Evolutionary conservation across 176 grass and related monocot genomes (phyloP), one percentile per base, ranked within the genome.

Genomic region (Microstegium vimineum): DNA sequence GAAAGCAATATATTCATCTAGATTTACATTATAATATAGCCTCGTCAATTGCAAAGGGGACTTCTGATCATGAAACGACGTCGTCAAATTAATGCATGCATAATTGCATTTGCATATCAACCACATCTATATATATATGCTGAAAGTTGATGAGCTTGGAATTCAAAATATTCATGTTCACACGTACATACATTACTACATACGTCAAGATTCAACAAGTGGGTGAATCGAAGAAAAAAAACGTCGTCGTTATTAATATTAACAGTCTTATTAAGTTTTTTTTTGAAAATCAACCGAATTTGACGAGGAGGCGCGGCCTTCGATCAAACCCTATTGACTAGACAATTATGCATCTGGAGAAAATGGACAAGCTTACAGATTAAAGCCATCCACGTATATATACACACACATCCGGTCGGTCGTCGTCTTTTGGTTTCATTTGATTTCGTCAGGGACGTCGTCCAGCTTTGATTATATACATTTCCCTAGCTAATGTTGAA

Each of bases 131-230:
- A n/a, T 49, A 22, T n/a, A 18, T 1, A n/a, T n/a, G 52, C 54
- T 23, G 54, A 57, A 57, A 57, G 9, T 23, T 10, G 22, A 57
- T 54, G 65, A 23, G 17, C 18, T 68, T 68, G 65, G 36, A 40
- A 41, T 69, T 41, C 10, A 69, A 69, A 69, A 23, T 26, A 15
- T 69, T 3, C 40, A 4, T 5, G 31, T 20, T 18, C 8, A n/a
- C 6, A 14, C 10, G 11, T 3, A 23, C 26, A 62, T 0, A 60
- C 9, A 25, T 4, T 18, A 11, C 10, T 2, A 20, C 33, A 2
- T 1, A n/a, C 25, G 76, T 80, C 68, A 73, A 74, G 42, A 74
- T 80, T 82, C 85, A 87, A 75, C 51, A 40, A 0, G 49, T 12
- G 37, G 17, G 16, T n/a, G n/a, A n/a, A n/a, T n/a, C n/a, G 56